Base-by-base conservation (phyloP, 78 protist genomes). In the Chrysochromulina tobinii region DNA sequence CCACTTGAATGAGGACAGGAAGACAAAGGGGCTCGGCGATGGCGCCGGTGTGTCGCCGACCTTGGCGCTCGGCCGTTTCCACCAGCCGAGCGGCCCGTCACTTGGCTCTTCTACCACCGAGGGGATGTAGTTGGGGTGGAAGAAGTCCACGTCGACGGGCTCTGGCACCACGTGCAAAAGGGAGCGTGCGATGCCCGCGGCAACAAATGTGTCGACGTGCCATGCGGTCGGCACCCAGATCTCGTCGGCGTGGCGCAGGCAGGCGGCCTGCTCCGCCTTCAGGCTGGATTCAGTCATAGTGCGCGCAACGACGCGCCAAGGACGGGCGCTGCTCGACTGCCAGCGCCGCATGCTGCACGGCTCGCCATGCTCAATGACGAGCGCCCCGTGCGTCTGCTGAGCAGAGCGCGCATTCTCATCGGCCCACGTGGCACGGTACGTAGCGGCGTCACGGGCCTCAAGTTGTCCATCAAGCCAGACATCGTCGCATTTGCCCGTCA, bases 1-100 rank as follows among this genome's bases (percentile, higher is more conserved):
- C 92, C 94, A 89, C 87, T 85, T 57, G 89, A 61, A 61, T 14
- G 11, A 6, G 83, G 83, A 50, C 12, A 93, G 11, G 38, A 89
- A 55, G 50, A 92, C 72, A 53, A 89, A 88, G 61, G 38, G 59
- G 6, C 55, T 53, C 38, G 38, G 38, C 38, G 27, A 2, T 1
- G 55, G 55, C 83, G 55, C 11, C 73, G 61, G 64, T 7, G 64
- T 59, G 23, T 59, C 64, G 7, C 7, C 64, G 64, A 12, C 64
- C 38, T 38, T 38, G 38, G 38, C 38, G 38, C 38, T 38, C 38
- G 38, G 38, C 38, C 38, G 38, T 38, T 38, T 38, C 38, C 38
- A 38, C 38, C 38, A 38, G 38, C 38, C 38, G 38, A 38, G 38
- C 38, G 38, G 38, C 38, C 38, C 38, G 38, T 38, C 38, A 38